phyloP scores from a whole-genome alignment of 768 basidiomycete genomes.

The Mycena albidolilacea region DNA sequence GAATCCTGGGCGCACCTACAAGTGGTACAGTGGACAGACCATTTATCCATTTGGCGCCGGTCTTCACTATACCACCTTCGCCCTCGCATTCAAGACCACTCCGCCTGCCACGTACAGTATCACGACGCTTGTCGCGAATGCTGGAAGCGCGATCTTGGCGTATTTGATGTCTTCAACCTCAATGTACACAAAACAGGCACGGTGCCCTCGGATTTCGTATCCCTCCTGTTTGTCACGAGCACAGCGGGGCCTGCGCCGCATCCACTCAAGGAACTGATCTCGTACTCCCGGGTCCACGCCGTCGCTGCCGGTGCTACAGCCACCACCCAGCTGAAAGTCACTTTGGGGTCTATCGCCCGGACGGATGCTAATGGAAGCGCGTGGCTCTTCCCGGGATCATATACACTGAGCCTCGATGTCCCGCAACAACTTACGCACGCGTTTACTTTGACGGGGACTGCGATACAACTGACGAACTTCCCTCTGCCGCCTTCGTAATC shows the following conservation, averaged over 20 bases:
- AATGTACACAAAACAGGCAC: slow-evolving; percentile 66
- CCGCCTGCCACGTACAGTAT: slow-evolving; percentile 58
- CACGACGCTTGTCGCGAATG: slow-evolving; percentile 50
- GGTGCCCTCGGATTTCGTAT: slow-evolving; percentile 67
- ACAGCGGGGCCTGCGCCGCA: slow-evolving; percentile 63
- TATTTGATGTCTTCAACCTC: slow-evolving; percentile 64
- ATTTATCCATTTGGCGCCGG: slow-evolving; percentile 69
- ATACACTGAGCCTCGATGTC: slow-evolving; percentile 31
- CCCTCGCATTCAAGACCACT: slow-evolving; percentile 54
- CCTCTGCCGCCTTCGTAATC: not conserved
- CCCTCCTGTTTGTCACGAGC: slow-evolving; percentile 66
- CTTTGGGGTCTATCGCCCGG: slow-evolving; percentile 30
- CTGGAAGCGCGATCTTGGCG: slow-evolving; percentile 54
- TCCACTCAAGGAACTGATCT: slow-evolving; percentile 66
- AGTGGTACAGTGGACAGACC: slow-evolving; percentile 68
- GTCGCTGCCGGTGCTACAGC: slow-evolving; percentile 46
- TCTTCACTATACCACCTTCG: slow-evolving; percentile 69
- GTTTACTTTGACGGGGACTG: slow-evolving; percentile 12
- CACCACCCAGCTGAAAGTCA: slow-evolving; percentile 25
- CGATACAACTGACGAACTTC: slow-evolving; percentile 1
- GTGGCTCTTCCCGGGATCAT: slow-evolving; percentile 29
- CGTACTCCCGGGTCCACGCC: slow-evolving; percentile 59
- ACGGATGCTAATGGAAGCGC: slow-evolving; percentile 24
- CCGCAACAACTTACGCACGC: slow-evolving; percentile 18
- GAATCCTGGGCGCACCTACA: slow-evolving; percentile 71